Evolutionary conservation across 169 alveolate genomes (phyloP).

Genomic region (Plasmodium inui): DNA sequence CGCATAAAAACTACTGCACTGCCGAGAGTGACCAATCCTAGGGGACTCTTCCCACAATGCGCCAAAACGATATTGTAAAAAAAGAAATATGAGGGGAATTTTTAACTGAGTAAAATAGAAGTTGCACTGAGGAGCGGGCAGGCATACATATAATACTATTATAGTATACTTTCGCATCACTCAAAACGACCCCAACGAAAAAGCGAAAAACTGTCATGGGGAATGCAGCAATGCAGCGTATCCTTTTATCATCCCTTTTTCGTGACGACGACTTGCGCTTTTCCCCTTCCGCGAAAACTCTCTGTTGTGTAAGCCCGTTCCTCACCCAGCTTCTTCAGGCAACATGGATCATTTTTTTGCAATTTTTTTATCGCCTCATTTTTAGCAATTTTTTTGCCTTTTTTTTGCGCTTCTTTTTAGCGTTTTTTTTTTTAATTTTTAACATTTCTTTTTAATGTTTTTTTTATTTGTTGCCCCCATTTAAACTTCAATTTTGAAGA

Average conservation of each 20-base stretch:
- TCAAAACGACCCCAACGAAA: background rate
- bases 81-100: background rate
- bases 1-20: background rate
- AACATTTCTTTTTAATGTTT: background rate
- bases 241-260: background rate
- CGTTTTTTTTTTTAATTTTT: background rate
- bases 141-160: background rate
- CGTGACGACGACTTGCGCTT: background rate
- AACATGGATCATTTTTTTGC: background rate
- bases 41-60: background rate
- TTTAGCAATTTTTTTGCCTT: background rate
- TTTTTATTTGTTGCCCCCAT: background rate
- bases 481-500: conserved; percentile 1
- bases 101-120: background rate
- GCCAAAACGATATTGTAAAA: background rate
- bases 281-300: background rate
- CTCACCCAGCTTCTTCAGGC: background rate
- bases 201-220: background rate
- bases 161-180: background rate
- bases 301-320: background rate
- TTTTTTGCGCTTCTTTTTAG: background rate
- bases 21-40: background rate
- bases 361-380: background rate
- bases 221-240: background rate
- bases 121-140: background rate